A percentile compares a stretch with the other conserved stretches of the same genome.
phyloP scores from a whole-genome alignment of 352 stramenopile genomes.

The Globisporangium nodosum region DNA sequence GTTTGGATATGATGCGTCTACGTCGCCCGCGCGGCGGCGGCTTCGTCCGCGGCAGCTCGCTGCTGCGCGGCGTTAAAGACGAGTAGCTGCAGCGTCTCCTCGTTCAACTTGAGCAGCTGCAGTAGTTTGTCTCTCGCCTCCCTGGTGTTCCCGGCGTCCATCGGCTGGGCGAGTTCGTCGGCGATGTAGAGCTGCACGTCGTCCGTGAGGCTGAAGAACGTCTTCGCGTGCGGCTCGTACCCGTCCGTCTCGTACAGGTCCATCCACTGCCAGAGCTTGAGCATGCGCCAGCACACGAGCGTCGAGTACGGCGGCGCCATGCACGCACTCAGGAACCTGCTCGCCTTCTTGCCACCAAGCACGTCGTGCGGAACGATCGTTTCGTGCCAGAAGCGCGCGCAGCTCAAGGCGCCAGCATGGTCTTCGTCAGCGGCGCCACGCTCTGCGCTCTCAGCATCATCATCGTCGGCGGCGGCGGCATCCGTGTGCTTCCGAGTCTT shows the following conservation, averaged over 20 bases:
- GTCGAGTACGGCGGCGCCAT: conserved; percentile 18
- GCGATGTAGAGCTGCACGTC: conserved; percentile 50
- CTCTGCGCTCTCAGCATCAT: neutral
- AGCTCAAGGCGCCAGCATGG: conserved; percentile 31
- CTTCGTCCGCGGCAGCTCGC: conserved; percentile 14
- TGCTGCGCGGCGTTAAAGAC: conserved; percentile 43
- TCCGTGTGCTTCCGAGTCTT: conserved; percentile 1
- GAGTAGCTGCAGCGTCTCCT: conserved; percentile 57
- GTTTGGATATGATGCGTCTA: neutral
- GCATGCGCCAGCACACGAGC: conserved; percentile 32
- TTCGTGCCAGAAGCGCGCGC: conserved; percentile 62
- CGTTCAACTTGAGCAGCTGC: conserved; percentile 45
- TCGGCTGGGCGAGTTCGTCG: conserved; percentile 19
- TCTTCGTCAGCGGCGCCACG: conserved; percentile 3
- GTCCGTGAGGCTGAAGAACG: conserved; percentile 33
- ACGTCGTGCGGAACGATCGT: conserved; percentile 23
- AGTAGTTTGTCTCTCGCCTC: conserved; percentile 31
- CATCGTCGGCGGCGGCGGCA: neutral
- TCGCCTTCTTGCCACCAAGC: conserved; percentile 29
- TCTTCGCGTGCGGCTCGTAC: conserved; percentile 36
- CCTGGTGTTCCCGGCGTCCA: conserved; percentile 29
- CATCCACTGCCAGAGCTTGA: conserved; percentile 45
- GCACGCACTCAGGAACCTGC: conserved; percentile 34
- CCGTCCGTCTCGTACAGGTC: conserved; percentile 47
- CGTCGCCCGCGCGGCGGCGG: neutral